Base-by-base conservation (phyloP, 176 grass and related monocot species). In the Rhynchospora breviuscula region DNA sequence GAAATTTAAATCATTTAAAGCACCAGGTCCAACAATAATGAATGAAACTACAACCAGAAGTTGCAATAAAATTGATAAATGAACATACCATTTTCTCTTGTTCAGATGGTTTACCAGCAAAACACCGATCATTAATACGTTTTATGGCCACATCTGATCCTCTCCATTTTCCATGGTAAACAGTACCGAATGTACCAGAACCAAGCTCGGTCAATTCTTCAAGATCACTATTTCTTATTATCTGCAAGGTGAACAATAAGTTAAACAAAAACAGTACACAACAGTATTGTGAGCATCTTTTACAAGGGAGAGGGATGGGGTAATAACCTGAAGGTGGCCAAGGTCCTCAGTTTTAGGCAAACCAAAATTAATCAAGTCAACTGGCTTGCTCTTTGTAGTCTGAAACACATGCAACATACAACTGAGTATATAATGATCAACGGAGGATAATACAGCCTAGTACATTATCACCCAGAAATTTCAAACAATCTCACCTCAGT, bases 131-230 rank as follows among this genome's bases (percentile, higher is more conserved):
- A 84, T 95, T 96, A 79, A 99, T 92, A 87, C 97, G 88, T 87
- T 99, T 95, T 83, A 99, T 99, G 52, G 91, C 97, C 85, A 99
- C 97, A 84, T 99, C 97, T 71, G 93, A 89, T 18, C 97, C 97
- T 77, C 97, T 92, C 97, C 97, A 99, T 87, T 99, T 99, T 15
- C 97, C 97, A 89, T 99, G 93, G 84, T 96, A 99, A 10, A 99
- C 97, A 73, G 97, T 99, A 60, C 97, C 97, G 78, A 93, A 99
- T 63, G 93, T 93, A 85, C 97, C 97, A 70, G 97, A 96, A 83
- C 97, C 97, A 59, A 96, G 97, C 83, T 99, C 97, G 53, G 86
- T 87, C 54, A 96, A 82, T 85, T 99, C 93, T 91, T 99, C 97
- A 8, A 99, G 91, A 82, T 99, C 97, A 78, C 86, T 92, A 46